phyloP scores from a whole-genome alignment of 2,329 filamentous ascomycete species.

The Claviceps humidiphila region DNA sequence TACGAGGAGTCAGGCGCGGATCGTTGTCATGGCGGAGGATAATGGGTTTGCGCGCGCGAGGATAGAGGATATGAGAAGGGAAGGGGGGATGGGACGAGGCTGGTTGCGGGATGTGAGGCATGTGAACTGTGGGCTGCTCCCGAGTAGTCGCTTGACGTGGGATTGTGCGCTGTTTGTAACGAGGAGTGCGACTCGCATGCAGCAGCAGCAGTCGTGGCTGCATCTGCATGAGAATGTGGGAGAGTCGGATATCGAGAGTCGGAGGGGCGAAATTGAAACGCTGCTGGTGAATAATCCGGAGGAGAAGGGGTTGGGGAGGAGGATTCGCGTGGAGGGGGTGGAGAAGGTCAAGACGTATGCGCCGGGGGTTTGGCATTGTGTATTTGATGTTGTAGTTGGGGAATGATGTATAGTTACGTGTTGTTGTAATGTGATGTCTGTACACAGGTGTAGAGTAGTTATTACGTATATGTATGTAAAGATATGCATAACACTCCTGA shows the following conservation, averaged over 20 bases:
- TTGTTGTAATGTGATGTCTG: neutral
- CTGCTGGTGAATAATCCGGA: conserved; percentile 28
- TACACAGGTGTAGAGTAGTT: neutral
- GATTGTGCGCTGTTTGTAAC: conserved; percentile 21
- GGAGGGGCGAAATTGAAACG: conserved; percentile 32
- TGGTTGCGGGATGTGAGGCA: conserved; percentile 31
- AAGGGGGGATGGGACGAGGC: neutral
- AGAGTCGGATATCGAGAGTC: conserved; percentile 35
- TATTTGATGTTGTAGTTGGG: conserved; percentile 49
- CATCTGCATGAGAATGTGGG: conserved; percentile 57
- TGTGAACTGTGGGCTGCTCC: conserved; percentile 51
- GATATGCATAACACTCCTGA: too few relatives aligned
- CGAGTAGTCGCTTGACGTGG: conserved; percentile 44
- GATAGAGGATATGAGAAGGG: conserved; percentile 23
- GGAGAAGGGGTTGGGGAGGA: conserved; percentile 9
- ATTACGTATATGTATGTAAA: neutral
- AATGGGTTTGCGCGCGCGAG: conserved; percentile 41
- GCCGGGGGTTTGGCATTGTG: conserved; percentile 56
- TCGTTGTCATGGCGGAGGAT: conserved; percentile 57
- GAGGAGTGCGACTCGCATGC: conserved; percentile 19
- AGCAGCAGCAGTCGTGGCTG: conserved; percentile 38
- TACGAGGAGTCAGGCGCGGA: conserved; percentile 33
- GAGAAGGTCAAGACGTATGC: conserved; percentile 59
- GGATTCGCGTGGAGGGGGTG: conserved; percentile 36
- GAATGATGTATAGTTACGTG: conserved; percentile 2